Evolutionary conservation across 2,329 filamentous ascomycete genomes (phyloP), one percentile per base, ranked within the genome.

Genomic region (Exophiala sideris): DNA sequence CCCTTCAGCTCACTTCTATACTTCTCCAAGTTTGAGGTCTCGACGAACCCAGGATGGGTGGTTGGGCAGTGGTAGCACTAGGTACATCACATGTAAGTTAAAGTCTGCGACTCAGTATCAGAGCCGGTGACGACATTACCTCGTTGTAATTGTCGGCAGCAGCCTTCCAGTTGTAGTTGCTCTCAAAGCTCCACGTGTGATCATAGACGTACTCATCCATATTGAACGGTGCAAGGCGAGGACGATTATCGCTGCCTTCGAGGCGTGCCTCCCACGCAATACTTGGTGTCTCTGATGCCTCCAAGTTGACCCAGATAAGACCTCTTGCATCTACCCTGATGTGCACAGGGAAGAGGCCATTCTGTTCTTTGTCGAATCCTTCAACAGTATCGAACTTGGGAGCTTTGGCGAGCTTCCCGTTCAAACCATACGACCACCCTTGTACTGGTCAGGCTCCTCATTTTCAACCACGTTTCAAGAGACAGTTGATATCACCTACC

Each of bases 121-220:
- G 85, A 82, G 62, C 45, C 24, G 7, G 24, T 8, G 24, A 29
- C 7, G 3, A 29, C 7, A 5, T 67, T 66, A 61, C 66, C 59
- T 68, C 81, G 65, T 85, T 85, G 72, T 83, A 85, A 70, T 85
- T 84, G 64, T 85, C 82, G 11, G 76, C 75, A 24, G 81, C 65
- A 20, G 79, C 76, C 69, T 83, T 83, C 80, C 80, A 83, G 70
- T 83, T 83, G 65, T 77, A 80, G 32, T 76, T 73, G 0, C 76
- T 76, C 45, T 80, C 76, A 74, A 81, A 78, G 60, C 80, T 74
- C 78, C 79, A 83, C 24, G 69, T 67, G 64, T 82, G 79, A 59
- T 83, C 79, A 58, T 81, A 84, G 12, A 69, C 64, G 65, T 82
- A 85, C 48, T 81, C 71, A 0, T 76, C 72, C 57, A 76, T 79